Conservation (phyloP, 1,139 yeast species). For the Tardiomyces blankii region DNA sequence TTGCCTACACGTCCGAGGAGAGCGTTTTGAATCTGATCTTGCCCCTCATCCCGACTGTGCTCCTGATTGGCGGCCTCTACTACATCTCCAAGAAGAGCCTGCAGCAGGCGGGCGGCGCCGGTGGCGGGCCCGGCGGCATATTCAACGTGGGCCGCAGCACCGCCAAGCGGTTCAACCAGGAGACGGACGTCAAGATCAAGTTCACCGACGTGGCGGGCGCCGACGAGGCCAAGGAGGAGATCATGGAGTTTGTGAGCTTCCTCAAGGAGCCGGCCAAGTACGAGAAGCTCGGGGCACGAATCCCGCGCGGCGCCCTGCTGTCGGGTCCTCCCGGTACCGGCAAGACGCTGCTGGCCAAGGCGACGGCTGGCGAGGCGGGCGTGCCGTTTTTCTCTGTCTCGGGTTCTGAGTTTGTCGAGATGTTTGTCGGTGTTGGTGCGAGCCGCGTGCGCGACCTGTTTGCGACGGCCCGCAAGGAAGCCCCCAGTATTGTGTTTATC, state of each 20-base stretch:
- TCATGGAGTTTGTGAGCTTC: constrained; percentile 93
- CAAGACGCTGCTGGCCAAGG: constrained; percentile 93
- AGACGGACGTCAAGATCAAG: constrained; percentile 76
- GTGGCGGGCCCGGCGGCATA: constrained; percentile 37
- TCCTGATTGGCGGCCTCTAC: constrained; percentile 74
- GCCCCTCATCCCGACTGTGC: constrained; percentile 74
- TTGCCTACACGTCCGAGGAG: constrained; percentile 55
- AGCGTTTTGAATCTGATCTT: constrained; percentile 49
- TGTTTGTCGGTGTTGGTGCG: constrained; percentile 99
- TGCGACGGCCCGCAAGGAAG: constrained; percentile 82
- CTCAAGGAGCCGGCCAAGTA: constrained; percentile 81
- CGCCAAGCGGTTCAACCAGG: constrained; percentile 87
- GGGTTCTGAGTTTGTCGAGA: constrained; percentile 97
- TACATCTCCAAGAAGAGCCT: constrained; percentile 38
- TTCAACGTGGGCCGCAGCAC: constrained; percentile 68
- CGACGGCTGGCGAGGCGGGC: constrained; percentile 98
- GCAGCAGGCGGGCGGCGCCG: constrained; percentile 40
- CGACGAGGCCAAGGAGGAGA: constrained; percentile 95
- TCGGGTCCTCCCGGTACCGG: constrained; percentile 99
- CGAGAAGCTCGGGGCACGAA: constrained; percentile 88
- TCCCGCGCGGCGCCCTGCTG: constrained; percentile 94
- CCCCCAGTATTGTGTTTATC: constrained; percentile 88
- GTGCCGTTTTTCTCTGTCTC: constrained; percentile 93
- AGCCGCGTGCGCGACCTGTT: constrained; percentile 92
- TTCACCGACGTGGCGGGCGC: constrained; percentile 96